Evolutionary conservation across 345 rosid genomes (phyloP).

Genomic region (Punica granatum): DNA sequence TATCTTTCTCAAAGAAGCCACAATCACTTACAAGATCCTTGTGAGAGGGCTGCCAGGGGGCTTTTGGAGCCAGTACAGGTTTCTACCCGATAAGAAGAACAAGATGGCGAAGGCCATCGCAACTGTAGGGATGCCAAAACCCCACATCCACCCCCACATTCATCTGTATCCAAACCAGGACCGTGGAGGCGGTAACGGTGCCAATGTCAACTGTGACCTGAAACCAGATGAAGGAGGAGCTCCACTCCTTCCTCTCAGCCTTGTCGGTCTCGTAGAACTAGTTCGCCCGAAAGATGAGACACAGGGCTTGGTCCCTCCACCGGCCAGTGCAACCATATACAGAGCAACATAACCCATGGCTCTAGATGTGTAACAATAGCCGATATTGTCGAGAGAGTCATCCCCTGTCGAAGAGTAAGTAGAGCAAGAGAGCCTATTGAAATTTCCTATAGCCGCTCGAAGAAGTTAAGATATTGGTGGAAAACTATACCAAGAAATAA

Average conservation of each 20-base stretch:
- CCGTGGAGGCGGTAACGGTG: slow-evolving; percentile 74
- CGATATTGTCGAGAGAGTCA: slow-evolving; percentile 68
- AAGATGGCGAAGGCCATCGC: slow-evolving; percentile 72
- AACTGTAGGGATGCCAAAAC: slow-evolving; percentile 80
- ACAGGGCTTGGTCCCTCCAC: slow-evolving; percentile 95
- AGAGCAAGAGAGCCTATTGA: neutral
- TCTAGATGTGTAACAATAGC: slow-evolving; percentile 64
- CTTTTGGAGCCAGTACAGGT: slow-evolving; percentile 54
- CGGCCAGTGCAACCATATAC: slow-evolving; percentile 82
- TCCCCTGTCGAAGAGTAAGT: slow-evolving; percentile 43
- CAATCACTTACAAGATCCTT: slow-evolving; percentile 67
- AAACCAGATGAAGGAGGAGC: slow-evolving; percentile 90
- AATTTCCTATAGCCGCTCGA: no score
- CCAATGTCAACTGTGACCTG: slow-evolving; percentile 81
- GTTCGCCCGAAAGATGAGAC: slow-evolving; percentile 91
- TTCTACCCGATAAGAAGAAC: slow-evolving; percentile 71
- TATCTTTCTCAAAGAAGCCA: slow-evolving; percentile 64
- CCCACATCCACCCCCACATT: slow-evolving; percentile 97
- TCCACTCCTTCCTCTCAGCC: slow-evolving; percentile 58
- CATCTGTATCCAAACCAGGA: slow-evolving; percentile 91
- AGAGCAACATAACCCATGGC: slow-evolving; percentile 68
- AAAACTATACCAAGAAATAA: slow-evolving; percentile 52
- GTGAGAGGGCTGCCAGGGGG: slow-evolving; percentile 94
- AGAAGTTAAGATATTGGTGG: neutral
- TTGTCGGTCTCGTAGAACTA: slow-evolving; percentile 85